phyloP scores from a whole-genome alignment of 257 asterid genomes.

The Nyctanthes arbortristis region DNA sequence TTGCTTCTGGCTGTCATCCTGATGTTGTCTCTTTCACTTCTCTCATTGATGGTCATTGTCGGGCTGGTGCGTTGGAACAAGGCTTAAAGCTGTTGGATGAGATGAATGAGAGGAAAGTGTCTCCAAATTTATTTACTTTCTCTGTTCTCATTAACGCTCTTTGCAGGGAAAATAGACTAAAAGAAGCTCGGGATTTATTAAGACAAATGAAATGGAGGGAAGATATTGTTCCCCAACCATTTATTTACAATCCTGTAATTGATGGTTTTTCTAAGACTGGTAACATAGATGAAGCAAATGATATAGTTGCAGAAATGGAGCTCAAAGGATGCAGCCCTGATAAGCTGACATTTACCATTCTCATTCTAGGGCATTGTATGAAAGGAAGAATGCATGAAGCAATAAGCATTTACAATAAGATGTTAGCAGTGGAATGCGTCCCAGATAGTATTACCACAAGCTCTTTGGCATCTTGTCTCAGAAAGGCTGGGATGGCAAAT shows the following conservation, averaged over 20 bases:
- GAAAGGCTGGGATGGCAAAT: constrained; percentile 82
- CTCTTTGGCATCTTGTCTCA: constrained; percentile 62
- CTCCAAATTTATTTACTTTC: constrained; percentile 67
- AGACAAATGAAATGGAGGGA: constrained; percentile 52
- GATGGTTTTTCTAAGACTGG: constrained; percentile 92
- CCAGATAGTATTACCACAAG: constrained; percentile 64
- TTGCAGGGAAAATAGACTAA: constrained; percentile 72
- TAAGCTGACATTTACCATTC: constrained; percentile 83
- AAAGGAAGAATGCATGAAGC: constrained; percentile 91
- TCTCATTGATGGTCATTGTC: constrained; percentile 72
- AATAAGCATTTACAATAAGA: constrained; percentile 59
- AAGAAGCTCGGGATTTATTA: constrained; percentile 69
- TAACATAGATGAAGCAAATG: constrained; percentile 77
- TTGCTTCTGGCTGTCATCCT: constrained; percentile 47
- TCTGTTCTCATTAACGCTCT: constrained; percentile 68
- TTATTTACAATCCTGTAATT: constrained; percentile 85
- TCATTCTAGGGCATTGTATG: constrained; percentile 95
- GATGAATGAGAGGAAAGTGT: constrained; percentile 55
- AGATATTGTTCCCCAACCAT: constrained; percentile 68
- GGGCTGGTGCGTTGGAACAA: constrained; percentile 59
- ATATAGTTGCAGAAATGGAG: constrained; percentile 75
- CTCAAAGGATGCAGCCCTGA: constrained; percentile 74
- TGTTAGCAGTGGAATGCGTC: constrained; percentile 66
- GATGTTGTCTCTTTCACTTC: constrained; percentile 82
- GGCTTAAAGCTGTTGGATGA: constrained; percentile 70